Conservation (phyloP, 2,329 filamentous ascomycete species). For the Neonectria coccinea region DNA sequence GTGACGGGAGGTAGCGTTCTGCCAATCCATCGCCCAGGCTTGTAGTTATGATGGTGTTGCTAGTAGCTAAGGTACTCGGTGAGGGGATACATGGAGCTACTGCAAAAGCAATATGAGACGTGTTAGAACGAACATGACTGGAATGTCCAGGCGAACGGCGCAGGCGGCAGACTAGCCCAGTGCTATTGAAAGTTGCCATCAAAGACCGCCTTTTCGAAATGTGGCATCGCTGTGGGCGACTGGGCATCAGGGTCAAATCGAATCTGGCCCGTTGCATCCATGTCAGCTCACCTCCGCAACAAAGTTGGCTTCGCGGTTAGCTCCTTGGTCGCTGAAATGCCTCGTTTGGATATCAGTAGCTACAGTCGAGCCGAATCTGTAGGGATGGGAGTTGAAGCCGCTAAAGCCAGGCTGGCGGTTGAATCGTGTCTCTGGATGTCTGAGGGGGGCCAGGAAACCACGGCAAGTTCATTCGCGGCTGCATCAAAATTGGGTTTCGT, state of each 20-base stretch:
- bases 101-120: slow-evolving; percentile 32
- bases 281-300: slow-evolving; percentile 1
- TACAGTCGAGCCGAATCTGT: slow-evolving; percentile 7
- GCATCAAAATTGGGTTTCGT: background rate
- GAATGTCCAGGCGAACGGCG: background rate
- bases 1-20: too few species aligned
- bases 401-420: slow-evolving; percentile 12
- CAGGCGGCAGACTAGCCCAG: background rate
- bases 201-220: slow-evolving; percentile 17
- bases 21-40: background rate
- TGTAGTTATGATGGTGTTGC: slow-evolving; percentile 13
- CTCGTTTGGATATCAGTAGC: background rate
- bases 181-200: slow-evolving; percentile 5
- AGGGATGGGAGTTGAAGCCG: slow-evolving; percentile 19
- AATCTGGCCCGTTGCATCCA: slow-evolving; percentile 11
- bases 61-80: slow-evolving; percentile 1
- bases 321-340: slow-evolving; percentile 2
- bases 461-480: slow-evolving; percentile 20
- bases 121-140: slow-evolving; percentile 7
- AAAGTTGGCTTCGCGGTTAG: slow-evolving; percentile 14
- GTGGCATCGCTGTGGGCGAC: slow-evolving; percentile 6
- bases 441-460: slow-evolving; percentile 28
- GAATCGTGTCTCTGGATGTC: slow-evolving; percentile 30
- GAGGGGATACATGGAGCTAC: slow-evolving; percentile 9
- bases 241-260: slow-evolving; percentile 15